Evolutionary conservation across 1,284 basidiomycete species (phyloP), one percentile per base, ranked within the genome.

Genomic region (Porodaedalea pini): DNA sequence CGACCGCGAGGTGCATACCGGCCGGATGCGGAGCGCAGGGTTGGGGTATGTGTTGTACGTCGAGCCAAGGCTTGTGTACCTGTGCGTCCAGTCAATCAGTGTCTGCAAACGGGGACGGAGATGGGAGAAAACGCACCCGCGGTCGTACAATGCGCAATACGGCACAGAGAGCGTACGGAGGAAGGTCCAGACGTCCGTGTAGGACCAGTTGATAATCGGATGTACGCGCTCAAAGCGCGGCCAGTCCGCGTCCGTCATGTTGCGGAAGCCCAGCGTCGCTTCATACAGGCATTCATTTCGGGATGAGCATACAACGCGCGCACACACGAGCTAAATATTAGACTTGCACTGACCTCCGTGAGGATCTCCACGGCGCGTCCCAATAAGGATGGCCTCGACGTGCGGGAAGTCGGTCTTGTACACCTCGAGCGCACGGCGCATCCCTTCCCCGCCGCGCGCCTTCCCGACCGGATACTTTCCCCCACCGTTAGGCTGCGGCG

Each of bases 171-270:
- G 75, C 58, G 78, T 77, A 5, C 86, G 77, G 36, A 99, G 74
- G 73, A 96, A 99, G 0, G 76, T 73, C 97, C 97, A 99, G 1
- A 99, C 83, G 61, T 97, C 85, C 1, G 73, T 68, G 71, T 99
- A 99, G 0, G 83, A 78, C 96, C 96, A 99, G 68, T 98, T 88
- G 51, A 99, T 89, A 65, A 99, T 92, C 0, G 97, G 96, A 69
- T 99, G 96, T 27, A 99, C 85, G 19, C 96, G 85, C 67, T 95
- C 88, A 59, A 96, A 92, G 2, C 73, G 69, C 3, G 96, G 95
- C 96, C 96, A 99, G 53, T 81, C 88, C 0, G 81, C 73, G 71
- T 98, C 94, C 4, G 93, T 96, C 64, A 82, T 86, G 62, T 88
- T 88, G 48, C 85, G 79, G 62, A 83, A 80, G 0, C 83, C 78